Evolutionary conservation across 495 filamentous ascomycete genomes (phyloP), one percentile per base, ranked within the genome.

Genomic region (Lasiosphaeria hispida): DNA sequence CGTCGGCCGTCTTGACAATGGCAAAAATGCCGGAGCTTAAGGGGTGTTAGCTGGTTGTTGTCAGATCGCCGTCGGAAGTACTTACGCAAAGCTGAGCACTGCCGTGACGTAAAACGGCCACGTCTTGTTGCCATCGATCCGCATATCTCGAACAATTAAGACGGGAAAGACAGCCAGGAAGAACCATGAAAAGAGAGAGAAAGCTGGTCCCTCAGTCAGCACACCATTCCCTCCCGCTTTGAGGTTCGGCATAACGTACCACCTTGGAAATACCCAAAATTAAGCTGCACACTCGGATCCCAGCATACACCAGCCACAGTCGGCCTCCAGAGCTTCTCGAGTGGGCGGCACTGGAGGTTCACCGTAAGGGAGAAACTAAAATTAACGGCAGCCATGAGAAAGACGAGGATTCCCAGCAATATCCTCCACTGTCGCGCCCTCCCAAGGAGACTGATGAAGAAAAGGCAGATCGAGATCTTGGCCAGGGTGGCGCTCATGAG

Each of bases 191-290:
- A 71, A 69, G 39, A 75, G 64, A 15, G 68, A 69, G 48, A 75
- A 69, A 10, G 68, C 71, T 72, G 47, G 1, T 1, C 23, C 13
- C 42, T 18, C 7, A 19, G 41, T 57, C 37, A 59, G 56, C 35
- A 10, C 3, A 52, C 36, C 36, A 14, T 18, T 41, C 4, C 38
- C 0, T 15, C 4, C 10, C 11, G 7, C 10, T 1, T 10, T 1
- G 7, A n/a, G 15, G n/a, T 1, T 15, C 1, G 36, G 5, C 41
- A 48, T 1, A 14, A 58, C 69, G 11, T 53, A 72, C 69, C 69
- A 8, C 72, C 72, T 38, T 75, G 72, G 38, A 65, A 67, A 58
- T 69, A 73, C 1, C 69, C 69, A 64, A 75, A 68, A 48, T 70
- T 67, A n/a, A 65, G 39, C 59, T 70, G 69, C 10, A 72, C 64